Evolutionary conservation across 1,284 basidiomycete genomes (phyloP).

Genomic region (Melanopsichium pennsylvanicum): DNA sequence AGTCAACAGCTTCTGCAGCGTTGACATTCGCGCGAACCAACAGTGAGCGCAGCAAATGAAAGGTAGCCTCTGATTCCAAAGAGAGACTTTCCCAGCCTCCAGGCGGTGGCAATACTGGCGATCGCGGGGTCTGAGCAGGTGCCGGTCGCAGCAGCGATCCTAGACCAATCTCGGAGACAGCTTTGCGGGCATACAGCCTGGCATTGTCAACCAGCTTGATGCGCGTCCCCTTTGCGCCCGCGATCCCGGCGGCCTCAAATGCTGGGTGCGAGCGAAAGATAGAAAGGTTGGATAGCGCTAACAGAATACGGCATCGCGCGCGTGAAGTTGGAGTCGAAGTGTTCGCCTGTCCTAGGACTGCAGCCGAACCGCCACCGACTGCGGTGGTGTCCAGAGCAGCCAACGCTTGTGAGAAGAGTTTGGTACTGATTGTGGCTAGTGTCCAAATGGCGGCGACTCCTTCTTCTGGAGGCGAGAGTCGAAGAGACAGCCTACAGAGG

Average conservation of each 20-base stretch:
- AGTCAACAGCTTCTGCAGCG: neutral
- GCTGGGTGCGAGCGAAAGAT: conserved; percentile 34
- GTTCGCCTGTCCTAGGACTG: conserved; percentile 44
- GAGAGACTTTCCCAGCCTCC: conserved; percentile 48
- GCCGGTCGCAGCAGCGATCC: conserved; percentile 33
- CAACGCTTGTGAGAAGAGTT: conserved; percentile 36
- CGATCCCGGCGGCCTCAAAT: conserved; percentile 30
- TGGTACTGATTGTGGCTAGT: conserved; percentile 28
- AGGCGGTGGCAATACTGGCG: conserved; percentile 11
- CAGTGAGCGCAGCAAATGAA: conserved; percentile 33
- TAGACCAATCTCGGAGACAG: conserved; percentile 47
- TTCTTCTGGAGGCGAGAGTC: conserved; percentile 5
- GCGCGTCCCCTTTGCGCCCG: conserved; percentile 30
- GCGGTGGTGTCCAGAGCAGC: conserved; percentile 39
- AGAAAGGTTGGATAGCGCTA: conserved; percentile 30
- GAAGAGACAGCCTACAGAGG: conserved; percentile 24
- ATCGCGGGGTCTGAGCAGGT: conserved; percentile 3
- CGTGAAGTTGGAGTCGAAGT: conserved; percentile 47
- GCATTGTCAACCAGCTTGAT: conserved; percentile 46
- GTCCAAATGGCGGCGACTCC: conserved; percentile 32
- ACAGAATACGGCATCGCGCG: conserved; percentile 33
- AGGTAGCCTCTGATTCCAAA: conserved; percentile 26
- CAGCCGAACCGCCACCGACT: conserved; percentile 18
- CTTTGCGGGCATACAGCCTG: conserved; percentile 48
- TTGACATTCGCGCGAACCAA: conserved; percentile 14